Base-by-base conservation (phyloP, 2,329 filamentous ascomycete genomes). In the Cercospora sp. region DNA sequence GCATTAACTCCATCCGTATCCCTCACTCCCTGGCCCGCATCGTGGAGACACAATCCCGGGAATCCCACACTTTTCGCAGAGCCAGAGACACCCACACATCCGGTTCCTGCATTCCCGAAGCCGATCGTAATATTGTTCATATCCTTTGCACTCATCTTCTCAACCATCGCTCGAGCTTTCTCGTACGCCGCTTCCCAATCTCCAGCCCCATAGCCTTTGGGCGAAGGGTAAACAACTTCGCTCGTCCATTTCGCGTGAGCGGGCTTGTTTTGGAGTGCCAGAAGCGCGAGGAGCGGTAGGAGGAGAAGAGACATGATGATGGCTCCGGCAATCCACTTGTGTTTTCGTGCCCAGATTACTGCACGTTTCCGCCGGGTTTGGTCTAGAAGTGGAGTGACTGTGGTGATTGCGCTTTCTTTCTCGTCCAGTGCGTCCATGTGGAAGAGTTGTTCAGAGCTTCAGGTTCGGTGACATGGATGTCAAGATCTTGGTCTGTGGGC, bases 11-110 rank as follows among this genome's bases (percentile, higher is more conserved):
- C 78, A 40, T 83, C 80, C 1, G 79, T 79, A 33, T 75, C 79
- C n/a, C 82, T 76, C 9, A 83, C 75, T 12, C 82, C 81, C 68
- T 80, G 79, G 1, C 77, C 79, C 5, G 78, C 80, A 73, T 83
- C 81, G 18, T 79, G 75, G 10, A 82, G 72, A 69, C 81, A 82
- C 23, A 83, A 63, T 4, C 79, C 80, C 5, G 79, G 78, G 65
- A 80, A 82, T 10, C 76, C 77, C 13, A 81, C 69, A 42, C 77
- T 73, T 5, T 73, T 73, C 20, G 78, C 75, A 16, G 75, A 73
- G 8, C 78, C 75, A 67, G 76, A 79, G 61, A 79, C 75, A 9
- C 80, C 80, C 30, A 77, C 75, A 68, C 79, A 81, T 18, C 78
- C 76, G 30, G 72, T 78, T n/a, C 73, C 68, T 10, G 68, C 68